Evolutionary conservation across 2,329 filamentous ascomycete species (phyloP).

Genomic region (Cryphonectria japonica): DNA sequence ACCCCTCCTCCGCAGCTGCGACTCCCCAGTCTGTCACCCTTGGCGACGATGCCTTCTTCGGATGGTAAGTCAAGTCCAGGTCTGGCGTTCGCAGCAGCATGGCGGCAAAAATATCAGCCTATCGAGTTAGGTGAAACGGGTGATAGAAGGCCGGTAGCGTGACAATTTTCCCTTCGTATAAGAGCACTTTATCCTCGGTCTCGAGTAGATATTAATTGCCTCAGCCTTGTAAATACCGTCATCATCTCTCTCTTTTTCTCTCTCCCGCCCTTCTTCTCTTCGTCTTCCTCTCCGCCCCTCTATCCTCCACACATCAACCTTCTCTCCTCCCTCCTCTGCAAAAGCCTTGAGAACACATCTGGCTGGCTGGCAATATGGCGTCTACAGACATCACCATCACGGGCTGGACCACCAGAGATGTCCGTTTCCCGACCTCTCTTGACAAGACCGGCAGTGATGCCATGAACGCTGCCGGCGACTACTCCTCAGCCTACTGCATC

Average conservation of each 20-base stretch:
- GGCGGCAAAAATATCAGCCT: constrained; percentile 22
- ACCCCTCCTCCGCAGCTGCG: constrained; percentile 12
- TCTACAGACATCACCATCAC: constrained; percentile 68
- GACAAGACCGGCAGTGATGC: constrained; percentile 97
- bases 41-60: constrained; percentile 26
- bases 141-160: constrained; percentile 25
- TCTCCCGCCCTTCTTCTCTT: neutral
- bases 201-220: neutral
- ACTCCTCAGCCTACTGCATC: constrained; percentile 94
- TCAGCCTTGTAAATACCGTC: constrained; percentile 5
- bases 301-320: neutral
- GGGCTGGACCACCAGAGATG: constrained; percentile 71
- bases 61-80: neutral
- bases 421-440: constrained; percentile 86
- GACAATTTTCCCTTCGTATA: constrained; percentile 13
- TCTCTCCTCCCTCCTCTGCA: neutral
- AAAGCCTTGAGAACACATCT: neutral
- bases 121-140: constrained; percentile 16
- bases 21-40: constrained; percentile 13
- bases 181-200: constrained; percentile 5
- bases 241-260: neutral
- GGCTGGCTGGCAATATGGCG: constrained; percentile 13
- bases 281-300: too few relatives aligned
- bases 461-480: constrained; percentile 94
- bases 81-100: neutral